Base-by-base conservation (phyloP, 805 yeast genomes). In the Candida lessepsii region DNA sequence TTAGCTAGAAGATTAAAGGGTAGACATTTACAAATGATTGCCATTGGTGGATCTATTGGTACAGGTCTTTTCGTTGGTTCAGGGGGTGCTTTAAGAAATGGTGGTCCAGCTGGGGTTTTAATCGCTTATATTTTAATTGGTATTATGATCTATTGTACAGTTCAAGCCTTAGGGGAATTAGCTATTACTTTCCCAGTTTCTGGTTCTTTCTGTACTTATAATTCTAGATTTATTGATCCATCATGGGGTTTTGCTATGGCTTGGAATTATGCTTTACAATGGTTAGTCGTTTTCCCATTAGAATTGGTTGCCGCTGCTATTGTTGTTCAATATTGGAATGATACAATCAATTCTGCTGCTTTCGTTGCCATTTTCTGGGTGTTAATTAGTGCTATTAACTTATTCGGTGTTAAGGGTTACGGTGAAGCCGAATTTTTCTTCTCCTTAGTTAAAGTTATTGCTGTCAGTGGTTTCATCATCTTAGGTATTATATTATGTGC, bases 21-120 rank as follows among this genome's bases (percentile, higher is more conserved):
- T 32, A 73, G 91, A 56, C 91, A 86, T 57, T 63, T 81, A 51
- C 79, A 80, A 48, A 79, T 82, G 76, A 74, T 82, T 45, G 80
- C 86, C 25, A 76, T 82, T 48, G 93, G 91, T 51, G 90, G 91
- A 37, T 76, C 85, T 45, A 85, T 86, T 52, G 96, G 95, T 54
- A 83, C 93, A n/a, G 95, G 93, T 58, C 69, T 87, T 40, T 80
- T 87, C 47, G 82, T 87, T 29, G 89, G 89, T 57, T 76, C 88
- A 2, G 86, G 87, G 47, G 61, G 73, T 18, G 76, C 86, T 3
- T 61, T 85, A 40, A 51, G 71, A 18, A 65, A 71, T 25, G 85
- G 88, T 57, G 93, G 93, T 25, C 91, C 93, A n/a, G 86, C 83
- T 47, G 71, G 82, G 84, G 40, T 69, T 49, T 53, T 81, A 34